These are phyloP conservation scores for Sarocladium kiliense DNA, from an alignment of 2,329 filamentous ascomycete species.

Conservation along the genomic window DNA sequence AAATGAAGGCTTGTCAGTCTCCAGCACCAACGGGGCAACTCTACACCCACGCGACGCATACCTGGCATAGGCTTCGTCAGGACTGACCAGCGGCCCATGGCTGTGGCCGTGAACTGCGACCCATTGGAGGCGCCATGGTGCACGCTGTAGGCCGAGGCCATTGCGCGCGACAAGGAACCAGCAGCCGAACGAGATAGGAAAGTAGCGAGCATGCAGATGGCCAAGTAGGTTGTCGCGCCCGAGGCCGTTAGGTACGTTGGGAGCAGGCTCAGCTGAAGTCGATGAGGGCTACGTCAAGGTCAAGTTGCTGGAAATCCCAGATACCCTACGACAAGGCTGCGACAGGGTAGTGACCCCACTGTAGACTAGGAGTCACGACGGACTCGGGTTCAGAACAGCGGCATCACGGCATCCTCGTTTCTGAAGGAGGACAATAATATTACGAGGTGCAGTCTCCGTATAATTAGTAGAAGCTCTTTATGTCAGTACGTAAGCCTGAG, in stretches of 20 bases:
- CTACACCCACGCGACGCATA: constrained; percentile 26
- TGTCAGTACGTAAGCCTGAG: too few relatives aligned
- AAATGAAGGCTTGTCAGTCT: not conserved
- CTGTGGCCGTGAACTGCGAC: constrained; percentile 57
- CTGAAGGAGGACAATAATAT: too few relatives aligned
- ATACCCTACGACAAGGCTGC: not conserved
- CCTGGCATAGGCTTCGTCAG: constrained; percentile 66
- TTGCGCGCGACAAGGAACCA: constrained; percentile 23
- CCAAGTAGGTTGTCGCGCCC: not conserved
- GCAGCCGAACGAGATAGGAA: constrained; percentile 17
- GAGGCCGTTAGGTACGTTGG: too few relatives aligned
- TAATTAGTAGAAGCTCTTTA: too few relatives aligned
- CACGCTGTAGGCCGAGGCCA: constrained; percentile 34
- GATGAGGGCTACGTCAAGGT: not conserved
- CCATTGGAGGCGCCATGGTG: constrained; percentile 28
- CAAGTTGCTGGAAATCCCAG: not conserved
- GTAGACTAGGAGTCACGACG: not conserved
- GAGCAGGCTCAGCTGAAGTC: not conserved
- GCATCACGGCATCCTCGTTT: too few relatives aligned
- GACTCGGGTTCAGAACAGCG: too few relatives aligned
- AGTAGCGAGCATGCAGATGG: constrained; percentile 20
- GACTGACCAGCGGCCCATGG: constrained; percentile 80
- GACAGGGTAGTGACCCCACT: not conserved
- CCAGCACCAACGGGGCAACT: too few relatives aligned
- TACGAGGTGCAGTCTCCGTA: too few relatives aligned